Evolutionary conservation across 106 monocot species (phyloP).

Genomic region (Dendrobium chrysotoxum): DNA sequence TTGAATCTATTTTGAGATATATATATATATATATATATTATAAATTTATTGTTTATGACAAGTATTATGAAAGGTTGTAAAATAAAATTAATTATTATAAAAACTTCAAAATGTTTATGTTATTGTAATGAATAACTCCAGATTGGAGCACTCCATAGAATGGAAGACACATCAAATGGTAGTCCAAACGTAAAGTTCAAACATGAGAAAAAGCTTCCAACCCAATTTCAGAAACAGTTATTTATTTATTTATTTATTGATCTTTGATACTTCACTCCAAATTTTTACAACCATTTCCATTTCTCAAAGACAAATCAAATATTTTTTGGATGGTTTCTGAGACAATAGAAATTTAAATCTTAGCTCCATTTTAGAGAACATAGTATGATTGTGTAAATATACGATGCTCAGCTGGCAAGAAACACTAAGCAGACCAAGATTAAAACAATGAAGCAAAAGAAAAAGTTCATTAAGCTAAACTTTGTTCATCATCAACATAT

Average conservation of each 20-base stretch:
- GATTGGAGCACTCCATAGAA: background rate
- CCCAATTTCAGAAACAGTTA: background rate
- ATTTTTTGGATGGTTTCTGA: background rate
- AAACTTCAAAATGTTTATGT: no score
- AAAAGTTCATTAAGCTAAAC: no score
- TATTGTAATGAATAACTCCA: background rate
- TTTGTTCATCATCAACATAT: no score
- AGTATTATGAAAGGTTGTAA: no score
- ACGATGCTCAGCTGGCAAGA: no score
- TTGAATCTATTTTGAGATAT: no score
- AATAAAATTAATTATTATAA: no score
- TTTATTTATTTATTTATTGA: no score
- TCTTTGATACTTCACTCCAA: background rate
- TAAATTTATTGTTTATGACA: no score
- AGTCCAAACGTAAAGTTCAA: background rate
- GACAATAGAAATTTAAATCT: background rate
- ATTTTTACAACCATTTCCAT: background rate
- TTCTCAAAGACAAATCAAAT: background rate
- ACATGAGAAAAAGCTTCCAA: background rate
- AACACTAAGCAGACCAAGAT: background rate
- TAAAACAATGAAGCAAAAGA: no score
- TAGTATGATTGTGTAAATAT: background rate
- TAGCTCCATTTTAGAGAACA: conserved; percentile 5
- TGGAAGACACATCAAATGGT: no score
- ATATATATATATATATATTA: no score